These are phyloP conservation scores for Pulveroboletus frians DNA, from an alignment of 768 basidiomycete species.

Conservation along the genomic window DNA sequence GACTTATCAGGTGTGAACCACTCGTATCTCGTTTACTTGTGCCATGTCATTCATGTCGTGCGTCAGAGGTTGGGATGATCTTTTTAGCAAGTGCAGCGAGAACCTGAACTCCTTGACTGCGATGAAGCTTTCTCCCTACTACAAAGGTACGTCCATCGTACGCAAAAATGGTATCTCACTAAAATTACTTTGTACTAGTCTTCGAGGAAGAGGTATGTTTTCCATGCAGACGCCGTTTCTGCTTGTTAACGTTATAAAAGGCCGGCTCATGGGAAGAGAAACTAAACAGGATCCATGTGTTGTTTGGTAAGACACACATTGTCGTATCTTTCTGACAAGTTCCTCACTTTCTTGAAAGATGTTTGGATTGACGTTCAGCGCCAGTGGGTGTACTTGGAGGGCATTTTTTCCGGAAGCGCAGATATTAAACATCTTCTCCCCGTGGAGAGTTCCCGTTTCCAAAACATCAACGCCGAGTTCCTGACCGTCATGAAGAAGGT, in stretches of 20 bases:
- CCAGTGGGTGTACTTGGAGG: constrained; percentile 99
- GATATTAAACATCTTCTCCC: constrained; percentile 99
- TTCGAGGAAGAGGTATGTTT: constrained; percentile 77
- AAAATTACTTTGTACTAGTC: constrained; percentile 39
- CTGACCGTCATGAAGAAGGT: constrained; percentile 99
- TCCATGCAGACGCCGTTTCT: not conserved
- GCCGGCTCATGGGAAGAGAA: constrained; percentile 96
- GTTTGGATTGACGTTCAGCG: constrained; percentile 99
- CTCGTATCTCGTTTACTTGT: not conserved
- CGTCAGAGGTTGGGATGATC: constrained; percentile 88
- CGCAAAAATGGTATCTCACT: not conserved
- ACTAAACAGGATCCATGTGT: constrained; percentile 90
- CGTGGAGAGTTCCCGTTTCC: constrained; percentile 95
- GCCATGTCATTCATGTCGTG: constrained; percentile 6
- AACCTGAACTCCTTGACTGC: constrained; percentile 93
- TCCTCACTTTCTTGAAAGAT: constrained; percentile 43
- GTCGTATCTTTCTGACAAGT: not conserved
- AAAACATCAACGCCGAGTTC: constrained; percentile 98
- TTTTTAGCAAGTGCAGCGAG: constrained; percentile 96
- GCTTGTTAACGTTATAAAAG: constrained; percentile 29
- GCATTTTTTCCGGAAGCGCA: constrained; percentile 98
- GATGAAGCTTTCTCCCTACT: constrained; percentile 98
- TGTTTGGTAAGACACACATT: constrained; percentile 65
- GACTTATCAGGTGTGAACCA: constrained; percentile 69
- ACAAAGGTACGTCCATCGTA: constrained; percentile 61